These are phyloP conservation scores for Knufia fluminis DNA, from an alignment of 2,329 filamentous ascomycete species.

Conservation along the genomic window DNA sequence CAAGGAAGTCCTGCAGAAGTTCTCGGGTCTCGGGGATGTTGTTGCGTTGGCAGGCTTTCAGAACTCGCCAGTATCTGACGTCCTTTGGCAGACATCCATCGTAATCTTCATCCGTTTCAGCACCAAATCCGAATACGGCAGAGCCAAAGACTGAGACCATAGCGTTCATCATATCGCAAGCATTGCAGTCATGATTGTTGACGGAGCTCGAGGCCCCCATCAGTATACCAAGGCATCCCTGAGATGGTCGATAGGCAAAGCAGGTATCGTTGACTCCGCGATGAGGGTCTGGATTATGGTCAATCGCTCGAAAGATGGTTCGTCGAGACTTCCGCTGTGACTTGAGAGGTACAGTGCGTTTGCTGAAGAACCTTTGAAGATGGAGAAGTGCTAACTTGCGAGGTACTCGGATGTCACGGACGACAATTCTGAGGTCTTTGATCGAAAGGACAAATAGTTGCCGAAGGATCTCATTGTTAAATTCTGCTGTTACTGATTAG, in stretches of 20 bases:
- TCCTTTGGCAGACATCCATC: not conserved
- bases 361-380: conserved; percentile 8
- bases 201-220: not conserved
- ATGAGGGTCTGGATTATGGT: not conserved
- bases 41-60: not conserved
- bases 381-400: conserved; percentile 3
- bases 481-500: not conserved
- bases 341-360: conserved; percentile 1
- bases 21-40: not conserved
- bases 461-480: conserved; percentile 5
- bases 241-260: conserved; percentile 1
- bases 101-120: not conserved
- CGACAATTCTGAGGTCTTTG: not conserved
- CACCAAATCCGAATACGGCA: conserved; percentile 1
- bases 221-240: not conserved
- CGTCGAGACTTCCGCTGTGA: not conserved
- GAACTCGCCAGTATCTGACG: conserved; percentile 4
- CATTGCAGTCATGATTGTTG: not conserved
- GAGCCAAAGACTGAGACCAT: conserved; percentile 5
- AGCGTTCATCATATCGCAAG: conserved; percentile 8
- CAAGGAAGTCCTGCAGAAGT: not conserved
- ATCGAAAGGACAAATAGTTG: conserved; percentile 6
- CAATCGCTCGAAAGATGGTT: not conserved
- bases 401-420: not conserved
- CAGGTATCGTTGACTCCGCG: not conserved